These are phyloP conservation scores for Parasitella parasitica DNA, from an alignment of 371 early-diverging fungal species.

Conservation along the genomic window DNA sequence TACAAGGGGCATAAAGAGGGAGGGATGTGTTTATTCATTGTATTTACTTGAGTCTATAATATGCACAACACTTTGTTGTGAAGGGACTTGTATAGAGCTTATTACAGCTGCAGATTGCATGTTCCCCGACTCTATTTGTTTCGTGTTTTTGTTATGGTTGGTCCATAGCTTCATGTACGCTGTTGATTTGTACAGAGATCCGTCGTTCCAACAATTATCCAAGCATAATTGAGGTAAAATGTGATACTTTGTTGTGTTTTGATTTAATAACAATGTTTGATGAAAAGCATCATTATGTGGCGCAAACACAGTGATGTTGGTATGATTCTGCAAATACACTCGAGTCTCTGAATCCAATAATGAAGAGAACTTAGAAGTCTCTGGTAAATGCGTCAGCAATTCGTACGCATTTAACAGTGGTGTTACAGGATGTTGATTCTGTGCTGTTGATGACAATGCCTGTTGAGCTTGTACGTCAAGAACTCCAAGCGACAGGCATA, in stretches of 20 bases:
- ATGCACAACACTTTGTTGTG: conserved; percentile 1
- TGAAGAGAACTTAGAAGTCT: neutral
- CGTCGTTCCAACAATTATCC: neutral
- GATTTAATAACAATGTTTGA: neutral
- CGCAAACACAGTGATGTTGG: conserved; percentile 6
- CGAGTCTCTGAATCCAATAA: neutral
- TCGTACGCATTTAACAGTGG: neutral
- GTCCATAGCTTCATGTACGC: neutral
- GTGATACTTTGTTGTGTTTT: neutral
- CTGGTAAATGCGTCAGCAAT: neutral
- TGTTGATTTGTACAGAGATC: neutral
- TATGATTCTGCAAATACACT: neutral
- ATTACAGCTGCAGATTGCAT: conserved; percentile 5
- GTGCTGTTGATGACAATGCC: neutral
- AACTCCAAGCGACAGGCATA: neutral
- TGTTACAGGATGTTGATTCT: neutral
- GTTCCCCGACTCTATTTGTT: conserved; percentile 3
- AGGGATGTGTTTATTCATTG: no score
- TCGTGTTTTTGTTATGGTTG: neutral
- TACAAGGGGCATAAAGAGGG: neutral
- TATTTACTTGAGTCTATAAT: conserved; percentile 6
- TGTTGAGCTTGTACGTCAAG: neutral
- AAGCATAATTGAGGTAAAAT: neutral
- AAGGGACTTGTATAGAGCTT: neutral
- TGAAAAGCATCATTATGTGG: conserved; percentile 11